A percentile compares a stretch with the other conserved stretches of the same genome.
Conservation (phyloP, 306 rosid genomes). For the Ochetophila trinervis region DNA sequence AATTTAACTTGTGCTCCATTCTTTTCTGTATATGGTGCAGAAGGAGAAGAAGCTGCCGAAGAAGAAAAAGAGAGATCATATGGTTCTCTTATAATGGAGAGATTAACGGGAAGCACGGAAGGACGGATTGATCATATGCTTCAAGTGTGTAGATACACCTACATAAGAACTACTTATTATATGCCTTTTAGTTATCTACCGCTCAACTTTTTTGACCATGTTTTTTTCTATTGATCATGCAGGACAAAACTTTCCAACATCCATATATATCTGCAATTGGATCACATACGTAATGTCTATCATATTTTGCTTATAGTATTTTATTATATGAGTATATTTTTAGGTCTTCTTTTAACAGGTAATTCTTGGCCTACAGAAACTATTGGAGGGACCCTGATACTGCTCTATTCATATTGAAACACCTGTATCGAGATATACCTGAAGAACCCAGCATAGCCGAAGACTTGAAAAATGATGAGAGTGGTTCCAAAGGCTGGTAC, state of each 20-base stretch:
- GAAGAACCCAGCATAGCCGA: slow-evolving; percentile 38
- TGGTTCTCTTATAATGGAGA: slow-evolving; percentile 83
- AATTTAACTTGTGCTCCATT: slow-evolving; percentile 7
- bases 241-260: slow-evolving; percentile 94
- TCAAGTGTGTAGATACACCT: slow-evolving; percentile 51
- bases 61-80: slow-evolving; percentile 67
- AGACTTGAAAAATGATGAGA: slow-evolving; percentile 33
- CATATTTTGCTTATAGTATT: background rate
- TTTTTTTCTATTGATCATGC: slow-evolving; percentile 38
- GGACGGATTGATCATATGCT: slow-evolving; percentile 94
- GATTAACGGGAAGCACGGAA: slow-evolving; percentile 67
- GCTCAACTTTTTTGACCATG: slow-evolving; percentile 2
- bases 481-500: slow-evolving; percentile 41
- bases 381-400: slow-evolving; percentile 97
- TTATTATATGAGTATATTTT: background rate
- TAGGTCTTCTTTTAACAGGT: background rate
- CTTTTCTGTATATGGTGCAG: slow-evolving; percentile 31
- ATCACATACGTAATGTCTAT: slow-evolving; percentile 76
- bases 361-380: slow-evolving; percentile 53
- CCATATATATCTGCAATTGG: slow-evolving; percentile 86
- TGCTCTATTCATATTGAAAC: slow-evolving; percentile 77
- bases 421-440: slow-evolving; percentile 62
- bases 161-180: background rate
- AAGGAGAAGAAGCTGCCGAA: slow-evolving; percentile 45
- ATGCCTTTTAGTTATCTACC: background rate